Base-by-base conservation (phyloP, 805 yeast species). In the Saccharomycopsis capsularis region DNA sequence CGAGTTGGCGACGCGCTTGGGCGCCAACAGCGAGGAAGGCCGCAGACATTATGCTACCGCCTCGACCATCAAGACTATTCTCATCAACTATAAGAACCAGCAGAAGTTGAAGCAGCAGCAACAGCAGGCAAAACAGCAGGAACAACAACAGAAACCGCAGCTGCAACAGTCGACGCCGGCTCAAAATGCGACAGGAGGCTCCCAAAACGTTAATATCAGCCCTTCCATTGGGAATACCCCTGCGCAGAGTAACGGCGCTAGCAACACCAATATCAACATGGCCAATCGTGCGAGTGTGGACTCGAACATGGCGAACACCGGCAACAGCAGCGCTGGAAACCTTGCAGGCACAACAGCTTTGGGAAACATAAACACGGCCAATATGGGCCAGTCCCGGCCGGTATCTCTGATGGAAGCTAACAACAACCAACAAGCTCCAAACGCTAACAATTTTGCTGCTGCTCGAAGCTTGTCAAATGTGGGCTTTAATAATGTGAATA, bases 1-100 rank as follows among this genome's bases (percentile, higher is more conserved):
- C 19, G 53, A 52, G 30, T 22, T 38, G 16, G 53, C 53, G 11
- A 37, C 23, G 6, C 30, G 42, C 15, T 25, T 38, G 3, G 53
- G 53, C 7, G 35, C 43, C 3, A 41, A 45, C 19, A 46, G 48
- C 16, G 53, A 48, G 19, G 45, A 35, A 16, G 53, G 49, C 13
- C 41, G 38, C 16, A 41, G 39, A 15, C 55, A 52, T 25, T 23
- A 44, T 7, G 49, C 44, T 6, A 42, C 46, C n/a, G 55, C 53
- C n/a, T 23, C 32, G 3, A 52, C 49, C 35, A 52, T 52, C 21
- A 49, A 50, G 24, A 38, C 23, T 19, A n/a, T 52, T 18, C 32
- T 52, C 5, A 16, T 48, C 44, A 51, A 34, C 24, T 38, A 27
- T 37, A 27, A 48, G 22, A 45, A 52, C 22, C 49, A 46, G 40